Conservation (phyloP, 257 asterid genomes). For the Echites panduratus region DNA sequence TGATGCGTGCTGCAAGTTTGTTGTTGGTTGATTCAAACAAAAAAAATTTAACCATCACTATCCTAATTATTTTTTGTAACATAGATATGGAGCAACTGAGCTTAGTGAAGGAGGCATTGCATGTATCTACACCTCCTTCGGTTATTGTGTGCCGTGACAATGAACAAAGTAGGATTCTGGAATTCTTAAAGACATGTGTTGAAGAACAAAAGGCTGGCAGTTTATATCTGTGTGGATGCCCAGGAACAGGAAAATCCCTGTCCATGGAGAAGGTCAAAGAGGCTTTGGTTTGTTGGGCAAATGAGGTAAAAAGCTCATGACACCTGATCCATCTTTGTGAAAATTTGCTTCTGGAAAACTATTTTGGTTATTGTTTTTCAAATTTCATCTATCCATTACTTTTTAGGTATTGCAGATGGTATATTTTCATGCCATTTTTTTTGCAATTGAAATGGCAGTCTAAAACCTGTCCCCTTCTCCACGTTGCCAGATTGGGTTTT, state of each 20-base stretch:
- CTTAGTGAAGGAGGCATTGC: conserved; percentile 71
- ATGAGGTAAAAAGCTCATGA: conserved; percentile 44
- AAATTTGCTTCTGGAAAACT: background rate
- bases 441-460: background rate
- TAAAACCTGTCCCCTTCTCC: background rate
- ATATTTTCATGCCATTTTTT: background rate
- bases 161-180: conserved; percentile 62
- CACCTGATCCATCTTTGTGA: background rate
- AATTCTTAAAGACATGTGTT: conserved; percentile 70
- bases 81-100: conserved; percentile 65
- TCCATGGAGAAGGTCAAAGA: conserved; percentile 66
- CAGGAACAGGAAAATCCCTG: conserved; percentile 93
- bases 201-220: conserved; percentile 74
- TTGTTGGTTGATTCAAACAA: background rate
- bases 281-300: conserved; percentile 61
- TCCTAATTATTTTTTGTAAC: conserved; percentile 9
- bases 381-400: background rate
- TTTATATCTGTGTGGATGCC: conserved; percentile 86
- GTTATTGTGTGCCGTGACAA: conserved; percentile 61
- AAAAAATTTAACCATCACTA: background rate
- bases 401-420: background rate
- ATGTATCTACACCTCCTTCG: conserved; percentile 66
- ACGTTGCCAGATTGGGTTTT: background rate
- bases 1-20: background rate
- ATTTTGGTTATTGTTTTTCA: background rate